Evolutionary conservation across 768 basidiomycete species (phyloP), one percentile per base, ranked within the genome.

Genomic region (Daedalea quercina): DNA sequence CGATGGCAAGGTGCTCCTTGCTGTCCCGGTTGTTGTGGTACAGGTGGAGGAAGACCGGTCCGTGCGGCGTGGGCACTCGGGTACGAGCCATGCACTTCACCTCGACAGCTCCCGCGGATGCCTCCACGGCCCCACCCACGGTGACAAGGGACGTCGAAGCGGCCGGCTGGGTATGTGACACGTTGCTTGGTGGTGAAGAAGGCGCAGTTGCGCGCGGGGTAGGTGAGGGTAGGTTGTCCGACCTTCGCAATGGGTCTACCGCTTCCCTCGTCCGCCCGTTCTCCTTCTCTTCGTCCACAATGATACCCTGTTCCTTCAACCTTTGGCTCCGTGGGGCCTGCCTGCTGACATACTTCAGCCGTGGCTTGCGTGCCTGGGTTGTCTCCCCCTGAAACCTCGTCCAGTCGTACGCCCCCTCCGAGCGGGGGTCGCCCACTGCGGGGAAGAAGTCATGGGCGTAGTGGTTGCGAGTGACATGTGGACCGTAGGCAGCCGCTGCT

Each of bases 41-140:
- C 50, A 98, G 72, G 63, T 98, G 93, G 9, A 98, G 77, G 71
- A 97, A 97, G 17, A 86, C 82, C 12, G 90, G 84, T 4, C 94
- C 95, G 61, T 98, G 91, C 0, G 91, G 90, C 0, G 96, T 99
- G 40, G 96, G 96, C 66, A 98, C 90, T 52, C 96, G 87, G 3
- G 96, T 97, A 52, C 96, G 88, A 12, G 93, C 96, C 84, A 95
- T 91, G 68, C 96, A 99, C 67, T 82, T 85, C 25, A 97, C 89
- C 52, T 82, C 73, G n/a, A 90, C 69, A 51, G 69, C 70, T 20
- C 3, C 40, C 41, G 19, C 22, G 24, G 55, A 20, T 11, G 51
- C 26, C 2, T 23, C 17, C 13, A 7, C 19, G 19, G 42, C 49
- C 44, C 24, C n/a, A 28, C 42, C 50, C 23, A 44, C 60, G 56